A percentile compares a stretch with the other conserved stretches of the same genome.
phyloP scores from a whole-genome alignment of 2,329 filamentous ascomycete genomes.

The Lachnellula occidentalis region DNA sequence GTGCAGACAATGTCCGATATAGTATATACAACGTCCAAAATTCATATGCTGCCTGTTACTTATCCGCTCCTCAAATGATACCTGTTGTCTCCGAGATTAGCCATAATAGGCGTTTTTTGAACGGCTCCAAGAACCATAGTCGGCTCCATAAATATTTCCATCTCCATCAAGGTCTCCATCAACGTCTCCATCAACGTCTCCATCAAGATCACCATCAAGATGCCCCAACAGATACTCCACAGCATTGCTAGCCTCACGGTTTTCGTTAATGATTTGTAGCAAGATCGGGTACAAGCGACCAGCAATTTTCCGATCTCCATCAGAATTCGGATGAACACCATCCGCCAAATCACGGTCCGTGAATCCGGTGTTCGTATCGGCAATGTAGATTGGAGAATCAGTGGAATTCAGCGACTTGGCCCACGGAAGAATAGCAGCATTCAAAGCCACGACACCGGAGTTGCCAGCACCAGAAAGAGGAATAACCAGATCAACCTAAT shows the following conservation, averaged over 20 bases:
- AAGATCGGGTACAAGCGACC: slow-evolving; percentile 1
- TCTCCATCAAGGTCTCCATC: too few relatives aligned
- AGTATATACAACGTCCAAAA: too few relatives aligned
- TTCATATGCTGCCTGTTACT: too few relatives aligned
- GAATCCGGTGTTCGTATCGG: slow-evolving; percentile 35
- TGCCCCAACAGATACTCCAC: too few relatives aligned
- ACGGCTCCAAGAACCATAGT: too few relatives aligned
- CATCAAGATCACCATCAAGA: too few relatives aligned
- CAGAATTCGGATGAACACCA: slow-evolving; percentile 37
- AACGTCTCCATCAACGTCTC: too few relatives aligned
- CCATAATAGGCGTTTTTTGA: too few relatives aligned
- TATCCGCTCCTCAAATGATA: too few relatives aligned
- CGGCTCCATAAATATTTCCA: too few relatives aligned
- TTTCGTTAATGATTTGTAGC: neutral
- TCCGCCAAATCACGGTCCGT: slow-evolving; percentile 32
- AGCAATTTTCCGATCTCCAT: slow-evolving; percentile 11
- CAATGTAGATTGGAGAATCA: slow-evolving; percentile 36
- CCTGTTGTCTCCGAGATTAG: too few relatives aligned
- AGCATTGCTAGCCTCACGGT: neutral
- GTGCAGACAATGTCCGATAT: too few relatives aligned
- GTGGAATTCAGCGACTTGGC: slow-evolving; percentile 32
- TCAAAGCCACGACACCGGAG: slow-evolving; percentile 30
- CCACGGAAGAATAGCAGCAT: slow-evolving; percentile 36
- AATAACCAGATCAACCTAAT: slow-evolving; percentile 37
- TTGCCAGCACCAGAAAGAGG: slow-evolving; percentile 32